Evolutionary conservation across 2,329 filamentous ascomycete genomes (phyloP).

Genomic region (Cytospora mali): DNA sequence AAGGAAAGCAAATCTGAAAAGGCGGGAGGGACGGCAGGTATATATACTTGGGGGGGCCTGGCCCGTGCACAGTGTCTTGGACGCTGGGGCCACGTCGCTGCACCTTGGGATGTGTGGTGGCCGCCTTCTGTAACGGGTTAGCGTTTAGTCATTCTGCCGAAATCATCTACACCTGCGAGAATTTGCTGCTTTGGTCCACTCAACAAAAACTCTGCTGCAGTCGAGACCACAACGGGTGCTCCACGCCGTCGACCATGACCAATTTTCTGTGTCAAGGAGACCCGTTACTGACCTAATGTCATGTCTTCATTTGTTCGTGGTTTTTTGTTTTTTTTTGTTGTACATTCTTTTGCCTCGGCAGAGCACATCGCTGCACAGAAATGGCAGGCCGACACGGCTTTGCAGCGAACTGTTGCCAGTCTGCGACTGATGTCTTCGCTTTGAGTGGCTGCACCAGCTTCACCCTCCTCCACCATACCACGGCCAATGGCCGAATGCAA

Average conservation of each 20-base stretch:
- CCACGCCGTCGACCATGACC: not conserved
- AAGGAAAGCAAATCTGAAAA: constrained; percentile 44
- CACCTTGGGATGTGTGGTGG: not conserved
- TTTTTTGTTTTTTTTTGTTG: too few species aligned
- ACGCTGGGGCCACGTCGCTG: not conserved
- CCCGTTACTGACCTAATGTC: not conserved
- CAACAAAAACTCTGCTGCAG: not conserved
- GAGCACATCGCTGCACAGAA: not conserved
- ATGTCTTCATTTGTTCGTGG: not conserved
- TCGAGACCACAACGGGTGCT: not conserved
- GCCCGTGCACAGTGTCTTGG: not conserved
- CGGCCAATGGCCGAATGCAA: not conserved
- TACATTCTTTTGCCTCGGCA: not conserved
- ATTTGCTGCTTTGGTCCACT: not conserved
- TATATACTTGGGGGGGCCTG: constrained; percentile 44
- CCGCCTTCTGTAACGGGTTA: constrained; percentile 6
- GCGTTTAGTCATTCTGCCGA: not conserved
- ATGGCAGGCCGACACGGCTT: not conserved
- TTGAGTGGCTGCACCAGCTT: not conserved
- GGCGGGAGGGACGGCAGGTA: constrained; percentile 31
- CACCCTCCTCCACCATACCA: not conserved
- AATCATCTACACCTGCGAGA: not conserved
- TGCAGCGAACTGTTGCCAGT: too few species aligned
- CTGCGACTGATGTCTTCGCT: not conserved
- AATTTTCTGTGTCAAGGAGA: not conserved